Evolutionary conservation across 2,329 filamentous ascomycete genomes (phyloP), one percentile per base, ranked within the genome.

Genomic region (Sporothrix pseudoabietina): DNA sequence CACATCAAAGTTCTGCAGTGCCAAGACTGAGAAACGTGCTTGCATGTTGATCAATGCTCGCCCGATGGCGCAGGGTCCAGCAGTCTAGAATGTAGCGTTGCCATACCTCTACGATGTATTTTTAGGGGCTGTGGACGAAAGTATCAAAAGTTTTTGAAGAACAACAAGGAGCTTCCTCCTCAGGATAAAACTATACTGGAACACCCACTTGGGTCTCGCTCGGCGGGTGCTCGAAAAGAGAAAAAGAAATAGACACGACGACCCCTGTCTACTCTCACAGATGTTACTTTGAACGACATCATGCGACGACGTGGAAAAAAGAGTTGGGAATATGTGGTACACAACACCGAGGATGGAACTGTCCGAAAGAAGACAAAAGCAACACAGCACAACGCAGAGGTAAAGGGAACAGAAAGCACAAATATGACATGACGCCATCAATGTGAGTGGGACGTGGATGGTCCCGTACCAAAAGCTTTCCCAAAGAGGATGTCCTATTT

Each of bases 11-110:
- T 8, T 16, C 6, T 44, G n/a, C 61, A 47, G 39, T 22, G 22
- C 39, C 61, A 66, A 66, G 61, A 66, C 30, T 39, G 3, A 30
- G 39, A 30, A 66, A 66, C 61, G 39, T 66, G 61, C 61, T 47
- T n/a, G 39, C 8, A 10, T n/a, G n/a, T 47, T 22, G 12, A 47
- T 66, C n/a, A 22, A 12, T 30, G n/a, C 12, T 66, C n/a, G 26
- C 14, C 61, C 1, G 22, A 66, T 22, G 12, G 12, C 12, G 0
- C 12, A 30, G n/a, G 32, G 32, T 63, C 57, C 30, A 59, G 30
- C 16, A 9, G 9, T n/a, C 32, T 9, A 22, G 32, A 19, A 22
- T 19, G 8, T 7, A 39, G 57, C 0, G 39, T 65, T 47, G 61
- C 61, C 44, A 5, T 26, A 2, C 26, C 26, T 26, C 26, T 2